These are phyloP conservation scores for Podospora appendiculata DNA, from an alignment of 495 filamentous ascomycete species.

Conservation along the genomic window DNA sequence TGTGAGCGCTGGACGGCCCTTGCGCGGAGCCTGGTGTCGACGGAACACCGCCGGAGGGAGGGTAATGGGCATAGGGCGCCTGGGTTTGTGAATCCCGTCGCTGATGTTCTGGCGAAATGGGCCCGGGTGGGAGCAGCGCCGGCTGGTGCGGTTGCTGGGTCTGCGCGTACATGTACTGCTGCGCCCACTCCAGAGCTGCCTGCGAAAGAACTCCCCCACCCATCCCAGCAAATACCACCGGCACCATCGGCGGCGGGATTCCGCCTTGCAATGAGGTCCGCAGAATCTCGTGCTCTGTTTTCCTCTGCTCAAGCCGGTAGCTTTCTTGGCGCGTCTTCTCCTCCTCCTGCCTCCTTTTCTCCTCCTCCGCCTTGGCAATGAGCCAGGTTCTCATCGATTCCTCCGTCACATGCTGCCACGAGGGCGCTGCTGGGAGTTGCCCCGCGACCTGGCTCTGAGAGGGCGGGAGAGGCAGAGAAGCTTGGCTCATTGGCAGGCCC, in stretches of 20 bases:
- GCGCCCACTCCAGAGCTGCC: constrained; percentile 61
- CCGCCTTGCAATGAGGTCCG: constrained; percentile 71
- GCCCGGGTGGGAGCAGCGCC: constrained; percentile 43
- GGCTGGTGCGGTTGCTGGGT: constrained; percentile 41
- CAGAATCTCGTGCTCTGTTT: constrained; percentile 73
- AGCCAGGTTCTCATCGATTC: constrained; percentile 80
- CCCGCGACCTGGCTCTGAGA: constrained; percentile 32
- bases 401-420: constrained; percentile 66
- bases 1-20: constrained; percentile 26
- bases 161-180: constrained; percentile 57
- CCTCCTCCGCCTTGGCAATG: constrained; percentile 75
- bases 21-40: constrained; percentile 37
- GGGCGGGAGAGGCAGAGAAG: constrained; percentile 29
- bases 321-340: constrained; percentile 79
- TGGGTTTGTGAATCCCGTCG: constrained; percentile 37
- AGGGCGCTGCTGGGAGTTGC: constrained; percentile 60
- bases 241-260: constrained; percentile 79
- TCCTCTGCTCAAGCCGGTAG: constrained; percentile 70
- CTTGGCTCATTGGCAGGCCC: constrained; percentile 19
- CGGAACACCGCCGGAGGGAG: constrained; percentile 32
- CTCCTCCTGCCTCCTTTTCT: constrained; percentile 80
- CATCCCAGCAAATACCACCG: constrained; percentile 82
- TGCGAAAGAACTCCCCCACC: constrained; percentile 53
- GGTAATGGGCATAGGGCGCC: constrained; percentile 31
- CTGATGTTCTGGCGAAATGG: constrained; percentile 35